Evolutionary conservation across 2,329 filamentous ascomycete species (phyloP), one percentile per base, ranked within the genome.

Genomic region (Aspergillus spinulosporus): DNA sequence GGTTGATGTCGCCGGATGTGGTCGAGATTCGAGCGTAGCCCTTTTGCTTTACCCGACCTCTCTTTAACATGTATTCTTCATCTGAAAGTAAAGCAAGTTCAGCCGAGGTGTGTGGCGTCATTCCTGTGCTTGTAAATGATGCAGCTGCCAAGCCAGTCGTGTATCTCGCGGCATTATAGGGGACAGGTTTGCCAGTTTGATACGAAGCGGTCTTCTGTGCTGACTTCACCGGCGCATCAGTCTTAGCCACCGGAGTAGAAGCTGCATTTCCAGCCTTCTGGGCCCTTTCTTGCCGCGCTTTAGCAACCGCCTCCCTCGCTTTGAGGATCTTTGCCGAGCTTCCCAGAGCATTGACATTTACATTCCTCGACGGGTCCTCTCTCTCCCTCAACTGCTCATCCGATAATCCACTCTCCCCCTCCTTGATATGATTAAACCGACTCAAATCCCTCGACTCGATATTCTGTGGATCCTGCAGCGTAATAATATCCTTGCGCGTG

Each of bases 1-100:
- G 78, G 61, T 90, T 97, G 15, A 99, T 71, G 60, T 92, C 86
- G 36, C 94, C 94, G 2, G 90, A 78, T 59, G 87, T 94, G 0
- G 94, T 99, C 63, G 88, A 86, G 45, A 99, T 84, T n/a, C 91
- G 86, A 5, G 89, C 92, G 71, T 96, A 97, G 28, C 93, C 94
- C 66, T 93, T 95, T 64, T 84, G 84, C 75, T 96, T 96, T 58
- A 99, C 86, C 40, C 91, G 86, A 66, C 88, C 89, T 5, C 92
- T 92, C 72, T 90, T 91, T 52, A 99, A 82, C 89, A 99, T 95
- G 75, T 93, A 99, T 70, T 97, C 92, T 76, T 99, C 94, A 61
- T 97, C 92, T 1, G 88, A 90, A 46, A 99, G 82, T 46, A 95
- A 78, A 3, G 94, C 93, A 52, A 92, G 84, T 68, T 95, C 91